A percentile compares a stretch with the other conserved stretches of the same genome.
Conservation (phyloP, 495 filamentous ascomycete genomes). For the Penicillium manginii region DNA sequence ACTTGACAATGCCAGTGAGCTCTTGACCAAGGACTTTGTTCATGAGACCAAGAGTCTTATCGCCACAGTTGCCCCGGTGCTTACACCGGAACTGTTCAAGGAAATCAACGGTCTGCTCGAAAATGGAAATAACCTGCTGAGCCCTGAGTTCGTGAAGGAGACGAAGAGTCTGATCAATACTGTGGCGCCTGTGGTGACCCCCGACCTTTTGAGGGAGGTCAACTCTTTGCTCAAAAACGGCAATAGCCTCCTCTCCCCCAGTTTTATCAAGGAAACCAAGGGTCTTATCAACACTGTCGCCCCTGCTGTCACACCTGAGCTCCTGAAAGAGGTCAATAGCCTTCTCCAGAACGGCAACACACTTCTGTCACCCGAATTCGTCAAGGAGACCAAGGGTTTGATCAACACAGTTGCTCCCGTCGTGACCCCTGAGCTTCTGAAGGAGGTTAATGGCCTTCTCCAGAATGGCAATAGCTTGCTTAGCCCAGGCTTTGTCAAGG, state of each 20-base stretch:
- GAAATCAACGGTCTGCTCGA: conserved; percentile 42
- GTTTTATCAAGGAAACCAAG: conserved; percentile 42
- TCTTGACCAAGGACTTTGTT: conserved; percentile 28
- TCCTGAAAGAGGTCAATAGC: conserved; percentile 27
- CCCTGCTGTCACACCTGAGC: conserved; percentile 37
- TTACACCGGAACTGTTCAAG: conserved; percentile 41
- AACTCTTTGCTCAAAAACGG: conserved; percentile 43
- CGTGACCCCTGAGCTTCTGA: conserved; percentile 48
- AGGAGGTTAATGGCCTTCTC: conserved; percentile 45
- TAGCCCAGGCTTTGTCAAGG: conserved; percentile 36
- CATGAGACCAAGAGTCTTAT: conserved; percentile 24
- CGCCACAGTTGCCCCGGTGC: conserved; percentile 28
- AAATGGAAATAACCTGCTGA: conserved; percentile 41
- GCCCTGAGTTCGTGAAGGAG: conserved; percentile 36
- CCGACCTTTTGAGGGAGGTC: conserved; percentile 42
- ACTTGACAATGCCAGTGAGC: conserved; percentile 36
- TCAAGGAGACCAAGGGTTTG: conserved; percentile 46
- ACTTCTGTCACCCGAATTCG: conserved; percentile 43
- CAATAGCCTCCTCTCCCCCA: conserved; percentile 37
- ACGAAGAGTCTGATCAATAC: conserved; percentile 35
- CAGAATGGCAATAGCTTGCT: conserved; percentile 45
- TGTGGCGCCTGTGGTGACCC: conserved; percentile 38
- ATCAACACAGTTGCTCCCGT: conserved; percentile 41
- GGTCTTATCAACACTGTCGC: conserved; percentile 44
- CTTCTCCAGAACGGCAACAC: conserved; percentile 42